Conservation (phyloP, 2,329 filamentous ascomycete species). For the Arthrinium puccinioides region DNA sequence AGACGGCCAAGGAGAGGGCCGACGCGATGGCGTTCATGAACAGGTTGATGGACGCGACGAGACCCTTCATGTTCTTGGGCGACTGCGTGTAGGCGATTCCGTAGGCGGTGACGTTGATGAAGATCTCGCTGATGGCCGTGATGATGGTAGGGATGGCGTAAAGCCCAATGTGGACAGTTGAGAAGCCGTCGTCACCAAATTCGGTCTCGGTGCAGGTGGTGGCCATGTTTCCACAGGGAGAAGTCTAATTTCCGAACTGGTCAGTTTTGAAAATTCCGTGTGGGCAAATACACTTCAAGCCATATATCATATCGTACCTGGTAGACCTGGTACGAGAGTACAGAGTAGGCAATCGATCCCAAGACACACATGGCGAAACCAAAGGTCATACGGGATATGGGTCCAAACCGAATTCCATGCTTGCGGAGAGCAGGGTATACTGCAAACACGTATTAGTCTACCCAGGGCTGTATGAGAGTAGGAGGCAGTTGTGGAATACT, state of each 20-base stretch:
- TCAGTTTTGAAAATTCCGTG: too few relatives aligned
- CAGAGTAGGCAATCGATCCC: conserved; percentile 47
- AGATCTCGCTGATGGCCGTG: conserved; percentile 47
- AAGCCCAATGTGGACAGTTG: conserved; percentile 41
- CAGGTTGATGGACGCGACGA: conserved; percentile 48
- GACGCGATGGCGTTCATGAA: conserved; percentile 51
- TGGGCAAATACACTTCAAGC: too few relatives aligned
- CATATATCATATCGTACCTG: too few relatives aligned
- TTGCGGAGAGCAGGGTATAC: conserved; percentile 52
- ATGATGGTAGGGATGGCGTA: conserved; percentile 43
- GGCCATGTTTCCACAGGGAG: conserved; percentile 32
- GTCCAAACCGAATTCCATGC: conserved; percentile 44
- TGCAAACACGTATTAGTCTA: too few relatives aligned
- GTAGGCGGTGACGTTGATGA: conserved; percentile 55
- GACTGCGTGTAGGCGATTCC: conserved; percentile 65
- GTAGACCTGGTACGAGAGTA: conserved; percentile 54
- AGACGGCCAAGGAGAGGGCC: conserved; percentile 37
- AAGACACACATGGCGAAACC: conserved; percentile 45
- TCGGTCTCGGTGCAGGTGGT: conserved; percentile 22
- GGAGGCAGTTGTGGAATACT: too few relatives aligned
- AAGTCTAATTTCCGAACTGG: too few relatives aligned
- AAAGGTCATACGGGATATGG: conserved; percentile 47
- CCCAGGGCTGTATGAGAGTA: too few relatives aligned
- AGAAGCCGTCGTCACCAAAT: conserved; percentile 1
- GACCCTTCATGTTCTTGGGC: conserved; percentile 55